A percentile compares a stretch with the other conserved stretches of the same genome.
Evolutionary conservation across 192 early-diverging fungal species (phyloP).

Genomic region (Tieghemiomyces parasiticus): DNA sequence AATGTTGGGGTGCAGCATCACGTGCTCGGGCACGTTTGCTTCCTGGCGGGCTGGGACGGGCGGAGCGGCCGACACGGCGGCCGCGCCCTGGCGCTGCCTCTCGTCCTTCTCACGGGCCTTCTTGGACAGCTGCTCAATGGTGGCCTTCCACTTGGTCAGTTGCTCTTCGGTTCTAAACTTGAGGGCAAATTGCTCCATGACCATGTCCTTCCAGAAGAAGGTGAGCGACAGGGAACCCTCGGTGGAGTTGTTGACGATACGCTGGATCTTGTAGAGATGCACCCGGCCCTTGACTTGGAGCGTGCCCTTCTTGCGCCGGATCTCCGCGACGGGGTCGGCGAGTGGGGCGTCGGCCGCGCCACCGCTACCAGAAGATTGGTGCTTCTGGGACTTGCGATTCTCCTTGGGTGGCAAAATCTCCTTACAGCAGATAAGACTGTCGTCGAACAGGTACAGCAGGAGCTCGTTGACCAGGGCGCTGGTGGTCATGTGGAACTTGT

Average conservation of each 20-base stretch:
- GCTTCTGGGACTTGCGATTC: conserved; percentile 16
- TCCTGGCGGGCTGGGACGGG: conserved; percentile 12
- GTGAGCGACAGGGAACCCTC: conserved; percentile 34
- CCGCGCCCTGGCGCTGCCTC: conserved; percentile 13
- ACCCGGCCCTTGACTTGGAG: conserved; percentile 55
- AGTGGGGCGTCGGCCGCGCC: background rate
- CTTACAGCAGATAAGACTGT: conserved; percentile 85
- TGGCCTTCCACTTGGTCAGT: conserved; percentile 72
- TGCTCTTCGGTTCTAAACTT: conserved; percentile 85
- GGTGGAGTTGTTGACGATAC: conserved; percentile 46
- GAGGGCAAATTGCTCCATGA: conserved; percentile 76
- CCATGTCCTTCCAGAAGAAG: conserved; percentile 76
- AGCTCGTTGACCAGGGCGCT: conserved; percentile 67
- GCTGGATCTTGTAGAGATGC: conserved; percentile 62
- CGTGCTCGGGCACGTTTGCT: conserved; percentile 13
- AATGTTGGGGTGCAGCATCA: conserved; percentile 9
- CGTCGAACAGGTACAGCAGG: conserved; percentile 86
- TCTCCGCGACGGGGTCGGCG: conserved; percentile 4
- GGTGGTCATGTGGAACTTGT: conserved; percentile 71
- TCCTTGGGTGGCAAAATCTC: conserved; percentile 39
- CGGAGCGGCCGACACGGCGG: conserved; percentile 7
- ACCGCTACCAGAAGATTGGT: conserved; percentile 5
- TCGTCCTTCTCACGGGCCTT: conserved; percentile 27
- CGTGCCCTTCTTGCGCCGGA: conserved; percentile 17
- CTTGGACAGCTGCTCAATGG: conserved; percentile 54